Evolutionary conservation across 257 asterid species (phyloP).

Genomic region (Solanum dulcamara): DNA sequence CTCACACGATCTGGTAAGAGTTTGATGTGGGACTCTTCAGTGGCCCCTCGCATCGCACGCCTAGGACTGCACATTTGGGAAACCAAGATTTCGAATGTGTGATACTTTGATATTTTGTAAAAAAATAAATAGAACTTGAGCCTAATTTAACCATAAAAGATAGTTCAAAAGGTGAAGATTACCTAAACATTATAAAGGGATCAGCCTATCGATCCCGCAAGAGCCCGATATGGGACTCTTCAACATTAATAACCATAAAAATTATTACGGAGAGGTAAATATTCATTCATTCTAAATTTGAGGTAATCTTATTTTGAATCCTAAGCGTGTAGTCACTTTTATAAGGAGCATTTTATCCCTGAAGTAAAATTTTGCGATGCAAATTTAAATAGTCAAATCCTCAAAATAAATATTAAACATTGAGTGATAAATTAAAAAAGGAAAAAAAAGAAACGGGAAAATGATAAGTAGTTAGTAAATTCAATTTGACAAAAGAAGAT

Average conservation of each 20-base stretch:
- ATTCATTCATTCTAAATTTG: too few species aligned
- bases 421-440: not conserved
- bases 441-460: not conserved
- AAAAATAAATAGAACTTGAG: too few species aligned
- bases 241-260: not conserved
- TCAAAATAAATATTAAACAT: not conserved
- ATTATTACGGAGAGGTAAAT: too few species aligned
- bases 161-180: not conserved
- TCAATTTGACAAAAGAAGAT: not conserved
- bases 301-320: not conserved
- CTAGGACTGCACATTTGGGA: not conserved
- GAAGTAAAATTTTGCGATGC: not conserved
- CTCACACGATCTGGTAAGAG: not conserved
- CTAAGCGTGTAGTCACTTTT: not conserved
- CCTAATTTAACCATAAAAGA: not conserved
- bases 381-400: not conserved
- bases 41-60: accelerated
- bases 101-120: not conserved
- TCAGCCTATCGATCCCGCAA: not conserved
- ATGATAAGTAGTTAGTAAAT: not conserved
- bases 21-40: not conserved
- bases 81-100: not conserved
- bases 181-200: not conserved
- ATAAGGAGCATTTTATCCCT: too few species aligned
- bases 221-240: too few species aligned